Conservation (phyloP, 2,329 filamentous ascomycete species). For the Ophiostoma triangulosporum region DNA sequence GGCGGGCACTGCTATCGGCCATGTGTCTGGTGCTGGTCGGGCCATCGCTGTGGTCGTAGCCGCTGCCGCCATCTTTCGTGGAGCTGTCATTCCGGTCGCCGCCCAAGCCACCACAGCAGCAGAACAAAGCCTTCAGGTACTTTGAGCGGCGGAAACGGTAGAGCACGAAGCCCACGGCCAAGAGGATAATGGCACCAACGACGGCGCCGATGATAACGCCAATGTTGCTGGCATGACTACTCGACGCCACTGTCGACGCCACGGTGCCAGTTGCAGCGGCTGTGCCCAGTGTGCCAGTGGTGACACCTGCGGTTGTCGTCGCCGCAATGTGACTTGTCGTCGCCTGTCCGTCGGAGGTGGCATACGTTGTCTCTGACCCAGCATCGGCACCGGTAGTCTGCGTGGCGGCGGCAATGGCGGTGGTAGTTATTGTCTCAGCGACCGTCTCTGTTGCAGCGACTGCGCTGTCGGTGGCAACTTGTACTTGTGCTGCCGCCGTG, state of each 20-base stretch:
- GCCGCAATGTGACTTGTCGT: neutral
- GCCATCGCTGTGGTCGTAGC: neutral
- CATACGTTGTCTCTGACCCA: neutral
- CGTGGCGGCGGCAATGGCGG: neutral
- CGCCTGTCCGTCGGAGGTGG: constrained; percentile 3
- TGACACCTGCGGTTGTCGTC: neutral
- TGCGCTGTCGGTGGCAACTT: neutral
- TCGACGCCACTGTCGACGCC: neutral
- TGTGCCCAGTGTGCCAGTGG: neutral
- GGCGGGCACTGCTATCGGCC: neutral
- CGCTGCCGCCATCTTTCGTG: neutral
- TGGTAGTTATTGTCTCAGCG: neutral
- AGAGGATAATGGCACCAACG: neutral
- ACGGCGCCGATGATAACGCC: constrained; percentile 8
- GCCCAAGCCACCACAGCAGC: neutral
- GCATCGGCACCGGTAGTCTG: neutral
- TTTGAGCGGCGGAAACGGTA: constrained; percentile 8
- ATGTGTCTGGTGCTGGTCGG: neutral
- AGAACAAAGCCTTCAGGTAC: constrained; percentile 1
- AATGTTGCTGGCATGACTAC: neutral
- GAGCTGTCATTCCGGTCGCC: neutral
- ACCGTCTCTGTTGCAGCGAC: neutral
- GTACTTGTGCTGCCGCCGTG: neutral
- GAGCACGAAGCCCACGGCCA: constrained; percentile 1
- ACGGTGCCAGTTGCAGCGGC: neutral